Percentiles rank a stretch among this genome's conserved stretches.
Conservation (phyloP, 2,329 filamentous ascomycete species). For the Diaporthe eres region DNA sequence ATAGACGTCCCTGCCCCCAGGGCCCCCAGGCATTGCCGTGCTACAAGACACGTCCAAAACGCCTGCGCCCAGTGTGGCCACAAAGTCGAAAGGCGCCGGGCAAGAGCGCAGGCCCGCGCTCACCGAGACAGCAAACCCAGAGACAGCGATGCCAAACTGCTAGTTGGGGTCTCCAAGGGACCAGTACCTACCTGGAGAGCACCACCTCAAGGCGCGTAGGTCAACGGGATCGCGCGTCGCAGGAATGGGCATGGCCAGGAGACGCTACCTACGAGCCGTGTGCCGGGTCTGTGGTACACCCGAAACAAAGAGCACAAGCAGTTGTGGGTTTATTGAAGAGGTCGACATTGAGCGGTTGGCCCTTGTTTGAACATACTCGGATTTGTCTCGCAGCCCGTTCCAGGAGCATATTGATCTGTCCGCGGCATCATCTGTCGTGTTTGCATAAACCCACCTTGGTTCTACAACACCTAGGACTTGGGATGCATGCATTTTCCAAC, state of each 20-base stretch:
- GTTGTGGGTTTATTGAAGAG: neutral
- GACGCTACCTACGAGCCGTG: neutral
- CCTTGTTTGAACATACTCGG: neutral
- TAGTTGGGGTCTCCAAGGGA: neutral
- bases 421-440: neutral
- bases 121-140: neutral
- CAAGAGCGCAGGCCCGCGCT: neutral
- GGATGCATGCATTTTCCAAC: neutral
- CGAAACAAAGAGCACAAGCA: neutral
- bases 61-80: too few species aligned
- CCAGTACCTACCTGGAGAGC: neutral
- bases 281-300: neutral
- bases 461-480: neutral
- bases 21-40: neutral
- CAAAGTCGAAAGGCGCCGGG: neutral
- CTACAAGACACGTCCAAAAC: neutral
- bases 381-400: constrained; percentile 14
- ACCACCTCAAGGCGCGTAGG: neutral
- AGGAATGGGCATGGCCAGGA: neutral
- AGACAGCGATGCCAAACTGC: neutral
- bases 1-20: neutral
- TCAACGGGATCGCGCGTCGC: neutral
- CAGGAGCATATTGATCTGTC: neutral
- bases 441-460: neutral
- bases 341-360: constrained; percentile 31